Base-by-base conservation (phyloP, 2,329 filamentous ascomycete genomes). In the Xylariaceae sp. region DNA sequence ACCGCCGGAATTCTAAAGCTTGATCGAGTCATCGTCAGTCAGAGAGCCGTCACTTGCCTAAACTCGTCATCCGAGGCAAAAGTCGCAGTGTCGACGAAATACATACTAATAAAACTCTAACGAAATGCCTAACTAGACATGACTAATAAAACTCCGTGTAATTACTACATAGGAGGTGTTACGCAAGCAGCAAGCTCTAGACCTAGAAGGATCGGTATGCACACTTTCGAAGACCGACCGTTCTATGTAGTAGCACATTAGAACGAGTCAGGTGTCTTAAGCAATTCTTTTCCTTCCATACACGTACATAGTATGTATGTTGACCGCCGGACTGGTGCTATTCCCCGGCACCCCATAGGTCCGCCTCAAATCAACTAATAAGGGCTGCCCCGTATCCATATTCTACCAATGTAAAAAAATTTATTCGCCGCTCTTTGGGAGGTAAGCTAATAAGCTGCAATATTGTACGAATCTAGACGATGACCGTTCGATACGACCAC, bases 161-260 rank as follows among this genome's bases (percentile, higher is more conserved):
- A 9, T 26, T 26, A 26, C 23, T 26, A 9, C 4, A 26, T 9
- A 9, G 23, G 23, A 4, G 9, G 4, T 26, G 23, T 26, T 51
- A 59, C n/a, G n/a, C n/a, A n/a, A n/a, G n/a, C n/a, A n/a, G n/a
- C n/a, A n/a, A n/a, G 55, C 51, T 42, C 47, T 37, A 48, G 54
- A 52, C 57, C 60, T 57, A 60, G 51, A 62, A 53, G 57, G 52
- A 44, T 52, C 57, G n/a, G n/a, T n/a, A n/a, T n/a, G 57, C 50
- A 62, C 54, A 41, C 59, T 46, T 57, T 40, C 43, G 23, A 26
- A 43, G 40, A 48, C 50, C 49, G 47, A 53, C 54, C 60, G 40
- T 29, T 56, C 54, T 57, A n/a, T n/a, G n/a, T n/a, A n/a, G n/a
- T n/a, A 40, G 52, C 57, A 44, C 49, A 51, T 60, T 44, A 57